phyloP scores from a whole-genome alignment of 2,329 filamentous ascomycete genomes.

The Exophiala calicioides region DNA sequence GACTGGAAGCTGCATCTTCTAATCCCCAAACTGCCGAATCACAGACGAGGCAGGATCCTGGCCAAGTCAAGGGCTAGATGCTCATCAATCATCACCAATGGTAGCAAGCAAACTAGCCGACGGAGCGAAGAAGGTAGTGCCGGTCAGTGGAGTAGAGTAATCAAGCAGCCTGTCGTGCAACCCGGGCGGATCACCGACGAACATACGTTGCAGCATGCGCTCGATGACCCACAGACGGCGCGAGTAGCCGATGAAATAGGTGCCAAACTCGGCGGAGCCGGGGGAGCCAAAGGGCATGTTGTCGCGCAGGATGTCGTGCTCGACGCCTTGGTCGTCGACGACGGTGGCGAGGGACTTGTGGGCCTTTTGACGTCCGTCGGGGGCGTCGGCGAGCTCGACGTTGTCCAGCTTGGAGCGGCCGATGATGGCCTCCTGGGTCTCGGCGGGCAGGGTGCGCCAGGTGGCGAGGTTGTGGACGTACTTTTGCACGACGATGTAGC shows the following conservation, averaged over 20 bases:
- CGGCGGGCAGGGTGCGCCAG: conserved; percentile 51
- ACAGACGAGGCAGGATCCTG: no score
- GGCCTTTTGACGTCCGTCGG: conserved; percentile 48
- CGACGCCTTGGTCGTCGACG: conserved; percentile 52
- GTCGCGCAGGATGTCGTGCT: conserved; percentile 57
- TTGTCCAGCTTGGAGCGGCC: conserved; percentile 62
- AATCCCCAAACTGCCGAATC: no score
- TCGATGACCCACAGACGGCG: conserved; percentile 58
- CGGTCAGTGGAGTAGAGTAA: conserved; percentile 56
- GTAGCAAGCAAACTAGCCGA: conserved; percentile 41
- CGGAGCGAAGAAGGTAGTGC: conserved; percentile 57
- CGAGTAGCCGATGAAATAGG: conserved; percentile 61
- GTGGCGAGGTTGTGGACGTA: conserved; percentile 55
- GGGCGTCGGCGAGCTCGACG: conserved; percentile 56
- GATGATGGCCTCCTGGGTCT: conserved; percentile 58
- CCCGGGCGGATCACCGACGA: conserved; percentile 55
- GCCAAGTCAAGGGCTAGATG: no score
- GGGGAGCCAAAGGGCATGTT: conserved; percentile 64
- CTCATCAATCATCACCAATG: no score
- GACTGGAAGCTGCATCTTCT: no score
- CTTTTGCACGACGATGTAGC: conserved; percentile 62
- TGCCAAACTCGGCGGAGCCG: conserved; percentile 54
- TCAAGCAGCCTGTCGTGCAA: conserved; percentile 59
- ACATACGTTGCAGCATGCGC: conserved; percentile 61
- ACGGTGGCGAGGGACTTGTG: conserved; percentile 60